A percentile compares a stretch with the other conserved stretches of the same genome.
Conservation (phyloP, 2,329 filamentous ascomycete species). For the Paramyrothecium sp. region DNA sequence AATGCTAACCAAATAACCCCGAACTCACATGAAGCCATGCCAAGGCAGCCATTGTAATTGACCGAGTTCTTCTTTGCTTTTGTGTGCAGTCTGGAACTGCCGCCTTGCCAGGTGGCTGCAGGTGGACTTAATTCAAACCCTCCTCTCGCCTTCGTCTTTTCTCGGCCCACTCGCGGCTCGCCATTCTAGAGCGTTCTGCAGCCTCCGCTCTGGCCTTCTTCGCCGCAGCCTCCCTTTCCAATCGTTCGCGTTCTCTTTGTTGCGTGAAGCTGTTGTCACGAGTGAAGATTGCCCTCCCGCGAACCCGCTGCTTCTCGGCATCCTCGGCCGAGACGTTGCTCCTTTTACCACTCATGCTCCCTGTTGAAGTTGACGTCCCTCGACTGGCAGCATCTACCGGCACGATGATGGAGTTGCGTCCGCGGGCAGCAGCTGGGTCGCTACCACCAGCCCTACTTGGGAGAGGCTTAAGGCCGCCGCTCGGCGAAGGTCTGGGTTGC, state of each 20-base stretch:
- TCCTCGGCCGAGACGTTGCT: slow-evolving; percentile 51
- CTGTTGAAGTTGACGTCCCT: slow-evolving; percentile 44
- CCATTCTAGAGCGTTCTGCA: slow-evolving; percentile 57
- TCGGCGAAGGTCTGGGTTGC: slow-evolving; percentile 12
- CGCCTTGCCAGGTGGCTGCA: too few species aligned
- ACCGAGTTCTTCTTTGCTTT: too few species aligned
- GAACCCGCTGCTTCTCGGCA: slow-evolving; percentile 46
- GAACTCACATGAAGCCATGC: too few species aligned
- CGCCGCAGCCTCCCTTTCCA: slow-evolving; percentile 52
- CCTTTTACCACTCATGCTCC: slow-evolving; percentile 42
- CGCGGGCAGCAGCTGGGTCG: slow-evolving; percentile 18
- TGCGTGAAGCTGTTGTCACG: slow-evolving; percentile 47
- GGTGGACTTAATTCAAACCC: slow-evolving; percentile 11
- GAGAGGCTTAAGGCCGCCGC: slow-evolving; percentile 19
- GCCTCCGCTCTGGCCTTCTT: slow-evolving; percentile 58
- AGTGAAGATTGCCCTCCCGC: slow-evolving; percentile 53
- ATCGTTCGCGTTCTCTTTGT: slow-evolving; percentile 51
- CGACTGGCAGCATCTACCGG: slow-evolving; percentile 28
- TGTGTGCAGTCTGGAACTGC: too few species aligned
- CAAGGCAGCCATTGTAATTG: too few species aligned
- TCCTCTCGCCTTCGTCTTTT: slow-evolving; percentile 46
- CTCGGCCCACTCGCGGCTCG: slow-evolving; percentile 62
- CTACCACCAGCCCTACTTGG: slow-evolving; percentile 5
- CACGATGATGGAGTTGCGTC: slow-evolving; percentile 20
- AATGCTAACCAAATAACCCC: too few species aligned